phyloP scores from a whole-genome alignment of 225 moss, liverwort and hornwort species.

The Anthoceros angustus region DNA sequence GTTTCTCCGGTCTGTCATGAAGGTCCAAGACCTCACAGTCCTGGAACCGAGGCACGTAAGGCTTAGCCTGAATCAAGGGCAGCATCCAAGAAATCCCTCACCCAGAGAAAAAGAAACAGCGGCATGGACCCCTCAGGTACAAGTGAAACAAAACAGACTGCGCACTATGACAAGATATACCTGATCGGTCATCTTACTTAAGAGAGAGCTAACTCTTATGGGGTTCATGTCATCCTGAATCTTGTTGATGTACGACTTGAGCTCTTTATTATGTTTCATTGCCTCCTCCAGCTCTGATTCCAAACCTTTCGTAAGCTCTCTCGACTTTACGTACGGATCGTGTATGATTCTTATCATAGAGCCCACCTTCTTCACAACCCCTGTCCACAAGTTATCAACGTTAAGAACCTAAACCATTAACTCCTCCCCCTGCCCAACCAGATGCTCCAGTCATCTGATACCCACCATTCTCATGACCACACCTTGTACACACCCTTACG shows the following conservation, averaged over 20 bases:
- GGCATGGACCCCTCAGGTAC: neutral
- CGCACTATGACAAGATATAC: slow-evolving; percentile 15
- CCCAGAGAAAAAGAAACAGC: neutral
- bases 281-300: slow-evolving; percentile 55
- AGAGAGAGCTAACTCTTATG: slow-evolving; percentile 69
- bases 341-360: slow-evolving; percentile 80
- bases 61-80: neutral
- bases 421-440: neutral
- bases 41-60: slow-evolving; percentile 19
- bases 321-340: slow-evolving; percentile 75
- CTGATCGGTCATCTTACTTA: slow-evolving; percentile 75
- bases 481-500: slow-evolving; percentile 69
- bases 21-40: slow-evolving; percentile 91
- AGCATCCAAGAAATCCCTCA: neutral
- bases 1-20: slow-evolving; percentile 82
- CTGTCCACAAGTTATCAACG: slow-evolving; percentile 12
- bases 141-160: too few species aligned
- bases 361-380: slow-evolving; percentile 91
- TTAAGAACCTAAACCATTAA: neutral
- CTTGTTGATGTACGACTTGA: slow-evolving; percentile 74
- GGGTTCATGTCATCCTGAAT: slow-evolving; percentile 89
- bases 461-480: slow-evolving; percentile 88
- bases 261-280: slow-evolving; percentile 76
- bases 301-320: slow-evolving; percentile 79
- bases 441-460: neutral